Conservation (phyloP, 2,329 filamentous ascomycete species). For the Metarhizium album region DNA sequence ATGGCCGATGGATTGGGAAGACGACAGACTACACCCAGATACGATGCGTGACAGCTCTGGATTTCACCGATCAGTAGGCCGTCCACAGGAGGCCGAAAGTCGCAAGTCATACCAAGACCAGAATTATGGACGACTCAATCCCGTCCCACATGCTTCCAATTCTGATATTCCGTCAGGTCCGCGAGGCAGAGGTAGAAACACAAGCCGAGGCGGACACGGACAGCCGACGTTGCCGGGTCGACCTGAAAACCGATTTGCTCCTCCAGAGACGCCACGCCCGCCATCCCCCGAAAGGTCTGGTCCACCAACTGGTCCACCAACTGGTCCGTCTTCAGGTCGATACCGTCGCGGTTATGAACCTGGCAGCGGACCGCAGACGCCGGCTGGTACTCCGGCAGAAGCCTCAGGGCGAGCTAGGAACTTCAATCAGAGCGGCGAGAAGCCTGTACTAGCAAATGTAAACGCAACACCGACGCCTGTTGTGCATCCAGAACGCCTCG, state of each 20-base stretch:
- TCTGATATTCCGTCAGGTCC: constrained; percentile 45
- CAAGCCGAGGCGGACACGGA: constrained; percentile 25
- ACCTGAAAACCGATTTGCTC: constrained; percentile 30
- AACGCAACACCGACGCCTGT: constrained; percentile 18
- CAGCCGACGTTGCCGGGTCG: constrained; percentile 25
- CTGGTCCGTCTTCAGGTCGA: constrained; percentile 40
- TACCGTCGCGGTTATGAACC: constrained; percentile 33
- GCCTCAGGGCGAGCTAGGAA: constrained; percentile 30
- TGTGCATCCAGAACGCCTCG: constrained; percentile 41
- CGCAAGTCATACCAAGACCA: constrained; percentile 44
- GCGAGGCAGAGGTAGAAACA: constrained; percentile 36
- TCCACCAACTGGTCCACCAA: constrained; percentile 32
- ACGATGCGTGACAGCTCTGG: constrained; percentile 28
- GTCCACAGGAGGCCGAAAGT: constrained; percentile 38
- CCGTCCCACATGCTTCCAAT: constrained; percentile 30
- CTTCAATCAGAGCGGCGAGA: constrained; percentile 18
- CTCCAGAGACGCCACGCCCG: constrained; percentile 29
- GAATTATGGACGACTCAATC: constrained; percentile 51
- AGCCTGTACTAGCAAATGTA: constrained; percentile 15
- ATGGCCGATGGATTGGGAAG: constrained; percentile 28
- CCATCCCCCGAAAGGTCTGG: constrained; percentile 33
- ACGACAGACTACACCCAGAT: constrained; percentile 19
- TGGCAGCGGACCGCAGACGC: constrained; percentile 19
- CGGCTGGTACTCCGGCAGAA: constrained; percentile 15
- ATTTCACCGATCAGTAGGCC: constrained; percentile 26